Evolutionary conservation across 306 rosid species (phyloP), one percentile per base, ranked within the genome.

Genomic region (Rosa multiflora): DNA sequence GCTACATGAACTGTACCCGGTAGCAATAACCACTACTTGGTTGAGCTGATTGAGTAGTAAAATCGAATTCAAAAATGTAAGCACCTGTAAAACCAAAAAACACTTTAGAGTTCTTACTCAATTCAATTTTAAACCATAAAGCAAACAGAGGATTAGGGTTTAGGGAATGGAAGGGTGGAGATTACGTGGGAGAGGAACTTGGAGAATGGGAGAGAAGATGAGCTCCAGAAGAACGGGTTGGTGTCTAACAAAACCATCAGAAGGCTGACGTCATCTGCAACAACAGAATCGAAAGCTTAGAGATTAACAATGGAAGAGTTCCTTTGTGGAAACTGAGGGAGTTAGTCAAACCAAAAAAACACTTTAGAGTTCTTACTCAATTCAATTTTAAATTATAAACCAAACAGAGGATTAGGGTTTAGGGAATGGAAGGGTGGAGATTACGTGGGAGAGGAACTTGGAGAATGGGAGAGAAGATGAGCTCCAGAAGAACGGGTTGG

Each of bases 191-290:
- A 90, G 87, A 94, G 90, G 18, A 91, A 92, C n/a, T 87, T 88
- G 82, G 92, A 86, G 86, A 94, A 94, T 0, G 90, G 84, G 67
- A 90, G 85, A 52, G 97, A 78, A 74, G 89, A 88, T 21, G 92
- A 52, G 87, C 82, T 67, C 99, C 97, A 94, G 84, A 94, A 92
- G 87, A 94, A 88, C 20, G 97, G 97, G 74, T 92, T 95, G 37
- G 97, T 87, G 89, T 92, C 99, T 23, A 95, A 78, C 55, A 93
- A 80, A 10, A 95, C 96, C 82, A 92, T 88, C 43, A 92, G 79
- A 58, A 95, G 97, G 83, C 97, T 92, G 39, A 95, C 97, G 67
- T 95, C 99, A 86, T 95, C 99, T 85, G 97, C 85, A 80, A 86
- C 4, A 61, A 56, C 35, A 47, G n/a, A 67, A 81, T 62, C 71